Evolutionary conservation across 306 rosid species (phyloP), one percentile per base, ranked within the genome.

Genomic region (Dalbergia oliveri): DNA sequence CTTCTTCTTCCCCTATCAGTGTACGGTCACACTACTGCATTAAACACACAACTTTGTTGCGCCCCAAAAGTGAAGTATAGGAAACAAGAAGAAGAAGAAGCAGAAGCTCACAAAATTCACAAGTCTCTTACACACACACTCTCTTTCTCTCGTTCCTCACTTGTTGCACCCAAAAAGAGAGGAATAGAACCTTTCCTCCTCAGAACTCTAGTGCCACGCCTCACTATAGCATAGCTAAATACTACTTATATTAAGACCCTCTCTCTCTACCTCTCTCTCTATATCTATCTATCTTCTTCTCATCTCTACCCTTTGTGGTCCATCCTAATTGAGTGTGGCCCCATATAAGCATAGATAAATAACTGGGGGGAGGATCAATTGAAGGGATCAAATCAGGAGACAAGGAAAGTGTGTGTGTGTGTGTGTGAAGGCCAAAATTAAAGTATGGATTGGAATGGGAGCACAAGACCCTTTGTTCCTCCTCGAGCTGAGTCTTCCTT

Each of bases 361-460:
- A 31, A 45, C 57, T 62, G 75, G 31, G 31, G 63, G 61, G 54
- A 51, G 19, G 18, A 5, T 51, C 49, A 61, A 69, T 69, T 81
- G 61, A 72, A 77, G 78, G 60, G 71, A 63, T 11, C 15, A 11
- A 49, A 49, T 4, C 54, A 43, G 77, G 83, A 76, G 67, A 75
- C 78, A 74, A 64, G 19, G 60, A 69, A 79, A 80, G 31, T 26
- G 31, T 26, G 31, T 26, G 31, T 26, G 31, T 26, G 31, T 26
- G 31, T 26, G 31, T 26, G 31, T 39, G 80, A 75, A 85, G 66
- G 5, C 41, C 61, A 50, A 73, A 78, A 49, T 4, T 37, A 94
- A 78, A 49, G 14, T 37, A 94, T 94, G 99, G 99, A 93, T 72
- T 91, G 95, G 97, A 90, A 88, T 85, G 86, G 89, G 61, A 87